Base-by-base conservation (phyloP, 169 alveolate species). In the Neospora caninum region DNA sequence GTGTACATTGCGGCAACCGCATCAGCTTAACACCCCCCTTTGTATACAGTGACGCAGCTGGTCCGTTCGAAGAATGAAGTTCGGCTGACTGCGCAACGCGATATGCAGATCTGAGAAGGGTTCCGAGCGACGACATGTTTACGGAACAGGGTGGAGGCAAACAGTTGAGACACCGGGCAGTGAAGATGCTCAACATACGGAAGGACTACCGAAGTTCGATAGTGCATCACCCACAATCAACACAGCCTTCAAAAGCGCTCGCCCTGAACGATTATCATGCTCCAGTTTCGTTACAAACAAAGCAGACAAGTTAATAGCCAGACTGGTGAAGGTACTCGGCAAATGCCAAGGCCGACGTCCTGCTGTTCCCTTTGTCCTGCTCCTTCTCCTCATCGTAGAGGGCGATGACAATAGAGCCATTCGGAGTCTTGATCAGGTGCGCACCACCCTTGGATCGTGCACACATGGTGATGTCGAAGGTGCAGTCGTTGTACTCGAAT, bases 361-460 rank as follows among this genome's bases (percentile, higher is more conserved):
- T 82, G 82, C 96, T 91, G 70, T 96, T 95, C 10, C 96, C 97
- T 36, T 94, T 69, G 45, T 91, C 67, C 82, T 96, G 97, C 42
- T 95, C 97, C 82, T 92, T 92, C 64, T 82, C 94, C 58, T 96
- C 97, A 29, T 96, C 97, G 80, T 95, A 96, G n/a, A 96, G 83
- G 22, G 97, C 96, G 43, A 96, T 88, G 70, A 95, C 93, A 49
- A 93, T 95, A 53, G 84, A 92, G 88, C 96, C 97, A 39, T 93
- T 93, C 43, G 88, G 91, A 20, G 97, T 96, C 67, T 91, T 94
- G 39, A 96, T 91, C 41, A 96, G 39, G 41, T 88, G 91, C 39
- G 96, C 96, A 25, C 97, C 97, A 83, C 97, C 97, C 82, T 96
- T 95, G 54, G 69, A n/a, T 41, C 86, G 69, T 7, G 94, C 95